phyloP scores from a whole-genome alignment of 1,139 yeast genomes.

The Waltiozyma solani region DNA sequence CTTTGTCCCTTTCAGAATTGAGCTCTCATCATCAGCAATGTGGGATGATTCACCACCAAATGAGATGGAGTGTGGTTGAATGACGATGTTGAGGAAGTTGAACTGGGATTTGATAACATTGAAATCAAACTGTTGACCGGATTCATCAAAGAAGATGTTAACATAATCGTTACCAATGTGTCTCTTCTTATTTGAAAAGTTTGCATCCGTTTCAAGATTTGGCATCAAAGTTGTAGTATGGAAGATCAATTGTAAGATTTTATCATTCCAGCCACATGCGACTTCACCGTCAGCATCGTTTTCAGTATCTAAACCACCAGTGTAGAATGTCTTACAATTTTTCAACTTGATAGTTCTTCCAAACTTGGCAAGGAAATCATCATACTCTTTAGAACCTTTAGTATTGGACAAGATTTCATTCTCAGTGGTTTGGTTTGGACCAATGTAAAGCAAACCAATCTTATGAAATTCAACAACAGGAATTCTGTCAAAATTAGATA shows the following conservation, averaged over 20 bases:
- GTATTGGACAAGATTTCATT: constrained; percentile 53
- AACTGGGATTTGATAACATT: constrained; percentile 70
- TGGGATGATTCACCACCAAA: constrained; percentile 3
- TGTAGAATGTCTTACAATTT: constrained; percentile 46
- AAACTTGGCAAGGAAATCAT: constrained; percentile 43
- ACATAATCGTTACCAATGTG: constrained; percentile 86
- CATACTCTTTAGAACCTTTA: constrained; percentile 56
- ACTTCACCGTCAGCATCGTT: constrained; percentile 65
- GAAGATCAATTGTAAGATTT: constrained; percentile 58
- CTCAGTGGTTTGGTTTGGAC: constrained; percentile 54
- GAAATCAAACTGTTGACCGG: constrained; percentile 55
- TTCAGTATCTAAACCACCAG: constrained; percentile 73
- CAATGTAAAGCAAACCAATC: constrained; percentile 69
- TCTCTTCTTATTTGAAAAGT: constrained; percentile 53
- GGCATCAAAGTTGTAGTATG: constrained; percentile 84
- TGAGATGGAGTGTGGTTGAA: constrained; percentile 46
- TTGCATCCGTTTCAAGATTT: constrained; percentile 26
- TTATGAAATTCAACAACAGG: constrained; percentile 77
- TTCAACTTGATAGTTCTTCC: constrained; percentile 52
- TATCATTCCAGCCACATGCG: constrained; percentile 67
- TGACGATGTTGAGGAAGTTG: constrained; percentile 71
- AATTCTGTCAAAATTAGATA: constrained; percentile 59
- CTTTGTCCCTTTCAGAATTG: constrained; percentile 10
- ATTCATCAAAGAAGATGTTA: constrained; percentile 71
- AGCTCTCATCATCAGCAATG: constrained; percentile 1